Percentiles rank a stretch among this genome's conserved stretches.
phyloP scores from a whole-genome alignment of 2,329 filamentous ascomycete species.

The Colletotrichum somersetense region DNA sequence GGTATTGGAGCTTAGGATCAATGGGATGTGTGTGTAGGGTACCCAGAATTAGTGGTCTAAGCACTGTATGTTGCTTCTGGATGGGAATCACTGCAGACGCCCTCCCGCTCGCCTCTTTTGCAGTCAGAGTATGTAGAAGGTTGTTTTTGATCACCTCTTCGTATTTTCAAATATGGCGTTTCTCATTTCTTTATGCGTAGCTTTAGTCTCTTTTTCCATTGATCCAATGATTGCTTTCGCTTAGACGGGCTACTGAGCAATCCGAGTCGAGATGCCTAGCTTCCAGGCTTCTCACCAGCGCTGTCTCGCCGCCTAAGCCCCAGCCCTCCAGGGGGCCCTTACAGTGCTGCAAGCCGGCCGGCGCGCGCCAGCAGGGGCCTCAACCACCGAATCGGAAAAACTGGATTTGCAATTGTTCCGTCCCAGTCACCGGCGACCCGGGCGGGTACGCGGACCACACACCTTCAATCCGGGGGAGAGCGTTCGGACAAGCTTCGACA shows the following conservation, averaged over 20 bases:
- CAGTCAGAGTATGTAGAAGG: too few species aligned
- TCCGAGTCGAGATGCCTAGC: too few species aligned
- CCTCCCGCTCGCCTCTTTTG: too few species aligned
- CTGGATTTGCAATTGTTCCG: slow-evolving; percentile 42
- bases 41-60: neutral
- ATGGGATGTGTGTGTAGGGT: too few species aligned
- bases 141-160: neutral
- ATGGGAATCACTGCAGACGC: neutral
- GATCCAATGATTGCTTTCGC: neutral
- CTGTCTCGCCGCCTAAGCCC: neutral
- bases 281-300: neutral
- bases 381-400: slow-evolving; percentile 38
- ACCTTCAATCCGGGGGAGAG: slow-evolving; percentile 13
- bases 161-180: accelerated
- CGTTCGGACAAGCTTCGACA: slow-evolving; percentile 33
- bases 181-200: neutral
- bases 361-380: neutral
- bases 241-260: neutral
- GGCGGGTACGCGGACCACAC: slow-evolving; percentile 29
- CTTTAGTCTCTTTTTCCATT: neutral
- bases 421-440: slow-evolving; percentile 1
- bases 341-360: neutral
- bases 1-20: too few species aligned
- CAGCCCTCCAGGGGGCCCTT: neutral
- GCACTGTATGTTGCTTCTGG: too few species aligned